Conservation (phyloP, 2,329 filamentous ascomycete species). For the Ciborinia camelliae region DNA sequence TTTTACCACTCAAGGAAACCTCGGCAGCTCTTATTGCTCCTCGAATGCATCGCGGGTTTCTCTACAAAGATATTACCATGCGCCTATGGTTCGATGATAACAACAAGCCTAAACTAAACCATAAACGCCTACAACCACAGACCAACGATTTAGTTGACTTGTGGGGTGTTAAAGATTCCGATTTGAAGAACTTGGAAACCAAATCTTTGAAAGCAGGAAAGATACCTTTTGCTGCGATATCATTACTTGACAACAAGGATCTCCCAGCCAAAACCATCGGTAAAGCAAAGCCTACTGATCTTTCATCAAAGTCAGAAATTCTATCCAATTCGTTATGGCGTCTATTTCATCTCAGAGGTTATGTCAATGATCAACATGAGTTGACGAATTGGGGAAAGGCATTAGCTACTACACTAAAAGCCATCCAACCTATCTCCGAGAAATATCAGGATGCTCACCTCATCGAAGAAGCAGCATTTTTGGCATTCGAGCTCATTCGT, state of each 20-base stretch:
- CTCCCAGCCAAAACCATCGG: slow-evolving; percentile 67
- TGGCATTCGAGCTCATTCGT: slow-evolving; percentile 82
- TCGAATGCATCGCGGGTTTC: slow-evolving; percentile 77
- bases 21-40: slow-evolving; percentile 75
- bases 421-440: slow-evolving; percentile 53
- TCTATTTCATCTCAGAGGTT: slow-evolving; percentile 84
- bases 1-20: slow-evolving; percentile 72
- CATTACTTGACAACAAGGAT: slow-evolving; percentile 60
- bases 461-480: slow-evolving; percentile 73
- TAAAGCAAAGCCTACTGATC: slow-evolving; percentile 33
- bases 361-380: slow-evolving; percentile 73
- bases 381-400: slow-evolving; percentile 83
- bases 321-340: slow-evolving; percentile 76
- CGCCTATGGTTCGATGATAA: slow-evolving; percentile 80
- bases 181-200: slow-evolving; percentile 44
- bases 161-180: slow-evolving; percentile 71
- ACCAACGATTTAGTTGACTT: slow-evolving; percentile 48
- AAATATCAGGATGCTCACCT: slow-evolving; percentile 42
- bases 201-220: slow-evolving; percentile 43
- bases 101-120: slow-evolving; percentile 65
- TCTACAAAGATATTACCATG: slow-evolving; percentile 72
- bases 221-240: slow-evolving; percentile 59
- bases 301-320: slow-evolving; percentile 66
- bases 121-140: slow-evolving; percentile 50
- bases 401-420: slow-evolving; percentile 65